Conservation (phyloP, 2,329 filamentous ascomycete species). For the Monilinia laxa region DNA sequence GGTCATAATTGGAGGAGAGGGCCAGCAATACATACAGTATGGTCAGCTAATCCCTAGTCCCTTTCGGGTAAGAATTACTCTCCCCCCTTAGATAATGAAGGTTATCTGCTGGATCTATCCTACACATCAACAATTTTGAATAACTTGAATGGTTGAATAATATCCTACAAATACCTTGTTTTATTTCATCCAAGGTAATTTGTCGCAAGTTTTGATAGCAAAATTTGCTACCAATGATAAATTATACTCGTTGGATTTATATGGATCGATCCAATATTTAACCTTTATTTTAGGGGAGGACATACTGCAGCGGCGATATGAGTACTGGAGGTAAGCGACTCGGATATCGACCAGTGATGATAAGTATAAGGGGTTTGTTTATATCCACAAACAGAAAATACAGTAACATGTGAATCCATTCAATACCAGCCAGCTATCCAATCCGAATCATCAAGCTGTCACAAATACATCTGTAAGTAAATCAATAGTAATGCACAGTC, state of each 20-base stretch:
- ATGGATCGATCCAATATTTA: neutral
- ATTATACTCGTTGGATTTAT: neutral
- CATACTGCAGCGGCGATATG: neutral
- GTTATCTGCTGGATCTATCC: too few species aligned
- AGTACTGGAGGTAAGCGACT: neutral
- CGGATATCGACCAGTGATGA: slow-evolving; percentile 6
- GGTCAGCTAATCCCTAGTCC: neutral
- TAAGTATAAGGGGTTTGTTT: too few species aligned
- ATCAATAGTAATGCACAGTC: neutral
- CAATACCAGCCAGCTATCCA: neutral
- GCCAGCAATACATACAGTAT: neutral
- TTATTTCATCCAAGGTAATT: too few species aligned
- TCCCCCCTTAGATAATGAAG: too few species aligned
- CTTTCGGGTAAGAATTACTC: slow-evolving; percentile 1
- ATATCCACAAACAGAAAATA: neutral
- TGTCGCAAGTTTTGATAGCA: too few species aligned
- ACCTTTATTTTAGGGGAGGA: too few species aligned
- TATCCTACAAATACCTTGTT: too few species aligned
- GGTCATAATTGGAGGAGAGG: slow-evolving; percentile 5
- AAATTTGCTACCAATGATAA: too few species aligned
- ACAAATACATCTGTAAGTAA: neutral
- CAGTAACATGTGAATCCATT: neutral
- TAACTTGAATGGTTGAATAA: too few species aligned
- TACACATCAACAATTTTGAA: too few species aligned
- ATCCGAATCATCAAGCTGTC: neutral